Evolutionary conservation across 805 yeast species (phyloP).

Genomic region (Wickerhamiella galacta): DNA sequence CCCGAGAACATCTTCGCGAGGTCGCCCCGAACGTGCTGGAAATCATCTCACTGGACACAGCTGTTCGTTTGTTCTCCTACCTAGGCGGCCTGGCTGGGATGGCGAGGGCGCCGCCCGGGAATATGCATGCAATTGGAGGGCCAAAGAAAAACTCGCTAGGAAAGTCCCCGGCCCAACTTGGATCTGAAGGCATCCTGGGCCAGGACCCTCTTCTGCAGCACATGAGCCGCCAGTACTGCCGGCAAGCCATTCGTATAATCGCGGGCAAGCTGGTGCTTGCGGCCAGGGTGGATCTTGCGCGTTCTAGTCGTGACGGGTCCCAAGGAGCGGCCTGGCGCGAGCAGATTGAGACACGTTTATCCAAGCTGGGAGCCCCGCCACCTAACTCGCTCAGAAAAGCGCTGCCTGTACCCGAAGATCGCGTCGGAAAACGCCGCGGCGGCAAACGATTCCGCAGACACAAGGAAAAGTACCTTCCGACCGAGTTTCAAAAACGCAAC

Average conservation of each 20-base stretch:
- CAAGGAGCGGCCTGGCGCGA: constrained; percentile 41
- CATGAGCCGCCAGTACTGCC: constrained; percentile 19
- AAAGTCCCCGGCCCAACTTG: no score
- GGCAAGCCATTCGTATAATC: constrained; percentile 60
- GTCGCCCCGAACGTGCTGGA: constrained; percentile 70
- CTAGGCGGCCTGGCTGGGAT: constrained; percentile 54
- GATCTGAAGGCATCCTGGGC: constrained; percentile 9
- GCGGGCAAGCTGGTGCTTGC: constrained; percentile 71
- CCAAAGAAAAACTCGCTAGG: constrained; percentile 25
- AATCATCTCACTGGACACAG: constrained; percentile 51
- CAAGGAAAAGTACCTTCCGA: constrained; percentile 64
- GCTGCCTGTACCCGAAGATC: constrained; percentile 60
- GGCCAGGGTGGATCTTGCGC: constrained; percentile 59
- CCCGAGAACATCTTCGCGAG: constrained; percentile 32
- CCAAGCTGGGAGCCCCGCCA: constrained; percentile 65
- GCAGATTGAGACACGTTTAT: constrained; percentile 49
- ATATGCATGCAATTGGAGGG: constrained; percentile 59
- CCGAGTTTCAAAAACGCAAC: constrained; percentile 69
- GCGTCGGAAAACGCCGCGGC: constrained; percentile 67
- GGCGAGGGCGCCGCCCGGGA: constrained; percentile 64
- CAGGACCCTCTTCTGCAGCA: constrained; percentile 6
- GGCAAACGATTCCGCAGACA: constrained; percentile 66
- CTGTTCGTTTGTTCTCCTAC: constrained; percentile 55
- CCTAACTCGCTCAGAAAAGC: constrained; percentile 42
- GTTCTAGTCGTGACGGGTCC: constrained; percentile 28